A percentile compares a stretch with the other conserved stretches of the same genome.
These are phyloP conservation scores for Nitzschia sp. DNA, from an alignment of 108 stramenopile genomes.

Conservation along the genomic window DNA sequence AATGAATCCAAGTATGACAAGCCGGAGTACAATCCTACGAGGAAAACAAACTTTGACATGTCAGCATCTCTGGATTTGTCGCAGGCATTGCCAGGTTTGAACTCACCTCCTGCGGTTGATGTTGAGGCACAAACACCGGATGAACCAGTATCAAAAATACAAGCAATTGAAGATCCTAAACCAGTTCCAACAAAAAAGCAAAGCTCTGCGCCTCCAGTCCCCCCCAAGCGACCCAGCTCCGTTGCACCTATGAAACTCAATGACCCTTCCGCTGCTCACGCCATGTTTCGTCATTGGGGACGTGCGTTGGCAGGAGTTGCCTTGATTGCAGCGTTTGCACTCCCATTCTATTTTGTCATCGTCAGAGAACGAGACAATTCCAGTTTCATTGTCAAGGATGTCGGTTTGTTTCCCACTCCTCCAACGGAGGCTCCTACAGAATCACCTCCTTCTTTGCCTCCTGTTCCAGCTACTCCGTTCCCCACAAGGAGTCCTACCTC, in stretches of 20 bases:
- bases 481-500: not conserved
- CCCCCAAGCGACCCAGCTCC: not conserved
- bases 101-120: not conserved
- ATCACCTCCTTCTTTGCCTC: not conserved
- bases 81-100: slow-evolving; percentile 1
- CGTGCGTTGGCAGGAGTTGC: not conserved
- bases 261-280: not conserved
- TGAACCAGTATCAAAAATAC: not conserved
- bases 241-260: not conserved
- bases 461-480: slow-evolving; percentile 1
- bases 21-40: slow-evolving; percentile 13
- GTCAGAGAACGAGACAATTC: not conserved
- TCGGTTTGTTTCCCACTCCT: slow-evolving; percentile 4
- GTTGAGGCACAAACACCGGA: not conserved
- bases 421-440: slow-evolving; percentile 8
- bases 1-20: slow-evolving; percentile 9
- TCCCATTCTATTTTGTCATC: slow-evolving; percentile 12
- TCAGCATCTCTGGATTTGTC: slow-evolving; percentile 2
- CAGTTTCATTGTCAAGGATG: not conserved
- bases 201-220: not conserved
- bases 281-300: not conserved
- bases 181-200: not conserved
- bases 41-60: slow-evolving; percentile 1
- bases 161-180: not conserved
- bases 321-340: slow-evolving; percentile 8